Evolutionary conservation across 169 alveolate genomes (phyloP).

Genomic region (Eimeria falciformis): DNA sequence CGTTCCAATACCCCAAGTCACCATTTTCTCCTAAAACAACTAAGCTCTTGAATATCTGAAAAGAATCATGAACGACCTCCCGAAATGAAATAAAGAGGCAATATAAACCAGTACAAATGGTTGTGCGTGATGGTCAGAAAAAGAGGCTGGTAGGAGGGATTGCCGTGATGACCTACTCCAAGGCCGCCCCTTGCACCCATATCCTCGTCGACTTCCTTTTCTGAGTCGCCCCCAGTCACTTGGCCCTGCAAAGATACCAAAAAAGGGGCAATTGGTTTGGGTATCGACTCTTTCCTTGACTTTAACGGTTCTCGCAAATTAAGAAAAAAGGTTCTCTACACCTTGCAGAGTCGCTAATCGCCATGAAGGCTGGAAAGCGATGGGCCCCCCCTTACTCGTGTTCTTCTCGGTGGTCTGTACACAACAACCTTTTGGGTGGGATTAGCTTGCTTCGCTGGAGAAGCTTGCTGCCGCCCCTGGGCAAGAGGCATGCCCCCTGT

Average conservation of each 20-base stretch:
- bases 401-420: background rate
- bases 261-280: too few relatives aligned
- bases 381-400: background rate
- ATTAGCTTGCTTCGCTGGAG: background rate
- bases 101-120: too few relatives aligned
- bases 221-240: background rate
- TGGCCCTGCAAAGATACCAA: background rate
- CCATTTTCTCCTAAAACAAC: conserved; percentile 31
- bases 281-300: too few relatives aligned
- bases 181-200: background rate
- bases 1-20: conserved; percentile 49
- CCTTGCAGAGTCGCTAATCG: background rate
- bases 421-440: background rate
- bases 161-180: too few relatives aligned
- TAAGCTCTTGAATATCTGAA: conserved; percentile 17
- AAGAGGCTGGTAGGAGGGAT: too few relatives aligned
- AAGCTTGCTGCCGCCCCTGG: background rate
- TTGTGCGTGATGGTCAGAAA: too few relatives aligned
- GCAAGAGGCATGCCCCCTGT: background rate
- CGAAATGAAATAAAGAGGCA: too few relatives aligned
- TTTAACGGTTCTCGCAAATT: too few relatives aligned
- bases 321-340: too few relatives aligned
- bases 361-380: background rate
- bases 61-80: background rate
- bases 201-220: background rate